A percentile compares a stretch with the other conserved stretches of the same genome.
phyloP scores from a whole-genome alignment of 2,329 filamentous ascomycete species.

The Colletotrichum sp. region DNA sequence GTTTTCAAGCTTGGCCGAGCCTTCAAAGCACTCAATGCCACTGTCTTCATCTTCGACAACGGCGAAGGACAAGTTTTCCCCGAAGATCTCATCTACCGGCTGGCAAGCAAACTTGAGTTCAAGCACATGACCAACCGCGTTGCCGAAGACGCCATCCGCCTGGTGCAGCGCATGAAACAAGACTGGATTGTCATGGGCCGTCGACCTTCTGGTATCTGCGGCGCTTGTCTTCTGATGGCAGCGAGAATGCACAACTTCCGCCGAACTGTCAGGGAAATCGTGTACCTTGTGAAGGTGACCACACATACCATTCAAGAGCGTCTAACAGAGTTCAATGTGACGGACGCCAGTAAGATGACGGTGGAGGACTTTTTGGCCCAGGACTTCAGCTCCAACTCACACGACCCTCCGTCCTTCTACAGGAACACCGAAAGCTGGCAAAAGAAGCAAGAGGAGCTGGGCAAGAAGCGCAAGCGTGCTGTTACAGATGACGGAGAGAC shows the following conservation, averaged over 20 bases:
- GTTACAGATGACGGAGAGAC: constrained; percentile 36
- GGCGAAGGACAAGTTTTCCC: constrained; percentile 75
- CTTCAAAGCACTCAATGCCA: constrained; percentile 75
- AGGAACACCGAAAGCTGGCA: constrained; percentile 66
- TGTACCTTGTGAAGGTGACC: constrained; percentile 98
- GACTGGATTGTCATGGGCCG: constrained; percentile 98
- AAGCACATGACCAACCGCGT: constrained; percentile 81
- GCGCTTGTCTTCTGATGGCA: constrained; percentile 91
- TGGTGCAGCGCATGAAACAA: constrained; percentile 90
- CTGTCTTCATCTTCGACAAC: constrained; percentile 19
- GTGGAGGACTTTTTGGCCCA: constrained; percentile 83
- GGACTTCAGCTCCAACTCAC: constrained; percentile 61
- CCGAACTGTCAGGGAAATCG: constrained; percentile 88
- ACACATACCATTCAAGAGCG: constrained; percentile 92
- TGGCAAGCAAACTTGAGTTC: constrained; percentile 92
- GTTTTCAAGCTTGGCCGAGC: constrained; percentile 91
- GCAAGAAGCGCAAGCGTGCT: constrained; percentile 51
- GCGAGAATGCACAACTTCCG: constrained; percentile 99
- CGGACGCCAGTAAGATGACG: constrained; percentile 82
- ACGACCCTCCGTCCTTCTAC: constrained; percentile 86
- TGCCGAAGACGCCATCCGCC: constrained; percentile 83
- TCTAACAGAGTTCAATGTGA: constrained; percentile 88
- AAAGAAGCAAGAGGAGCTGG: constrained; percentile 55
- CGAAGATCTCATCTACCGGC: constrained; percentile 90
- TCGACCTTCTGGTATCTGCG: constrained; percentile 91